phyloP scores from a whole-genome alignment of 2,329 filamentous ascomycete genomes.

The Monosporascus sp. region DNA sequence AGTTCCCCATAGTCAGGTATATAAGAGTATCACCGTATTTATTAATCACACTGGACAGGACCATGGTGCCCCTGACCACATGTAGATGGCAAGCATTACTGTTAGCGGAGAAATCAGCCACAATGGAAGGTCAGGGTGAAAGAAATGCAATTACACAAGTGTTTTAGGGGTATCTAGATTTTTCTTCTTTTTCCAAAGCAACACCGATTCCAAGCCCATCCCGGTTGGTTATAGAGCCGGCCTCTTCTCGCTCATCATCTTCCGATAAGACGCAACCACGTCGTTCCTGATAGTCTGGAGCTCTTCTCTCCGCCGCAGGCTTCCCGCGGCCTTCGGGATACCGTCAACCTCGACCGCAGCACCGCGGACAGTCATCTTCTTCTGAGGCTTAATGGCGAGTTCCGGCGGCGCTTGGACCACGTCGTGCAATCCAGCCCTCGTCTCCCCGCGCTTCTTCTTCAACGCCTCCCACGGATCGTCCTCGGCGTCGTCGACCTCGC shows the following conservation, averaged over 20 bases:
- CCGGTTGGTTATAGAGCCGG: slow-evolving; percentile 15
- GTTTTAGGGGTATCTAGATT: neutral
- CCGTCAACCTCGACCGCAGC: slow-evolving; percentile 63
- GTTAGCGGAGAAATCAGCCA: too few relatives aligned
- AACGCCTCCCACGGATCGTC: slow-evolving; percentile 76
- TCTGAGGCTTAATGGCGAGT: slow-evolving; percentile 57
- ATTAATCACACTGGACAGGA: too few relatives aligned
- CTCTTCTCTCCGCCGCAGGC: slow-evolving; percentile 68
- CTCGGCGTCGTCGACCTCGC: slow-evolving; percentile 44
- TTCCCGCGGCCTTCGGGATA: slow-evolving; percentile 64
- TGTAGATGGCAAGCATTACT: too few relatives aligned
- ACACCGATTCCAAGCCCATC: neutral
- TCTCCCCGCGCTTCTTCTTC: slow-evolving; percentile 59
- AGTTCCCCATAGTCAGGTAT: too few relatives aligned
- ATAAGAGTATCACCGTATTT: too few relatives aligned
- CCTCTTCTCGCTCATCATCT: slow-evolving; percentile 54
- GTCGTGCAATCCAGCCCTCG: slow-evolving; percentile 46
- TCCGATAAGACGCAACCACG: slow-evolving; percentile 70
- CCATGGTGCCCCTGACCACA: too few relatives aligned
- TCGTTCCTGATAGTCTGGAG: slow-evolving; percentile 62
- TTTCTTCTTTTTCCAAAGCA: neutral
- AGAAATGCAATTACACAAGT: too few relatives aligned
- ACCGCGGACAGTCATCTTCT: slow-evolving; percentile 59
- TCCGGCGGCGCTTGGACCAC: slow-evolving; percentile 72
- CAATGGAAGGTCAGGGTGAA: too few relatives aligned